These are phyloP conservation scores for Tuber calosporum DNA, from an alignment of 495 filamentous ascomycete genomes.

Conservation along the genomic window DNA sequence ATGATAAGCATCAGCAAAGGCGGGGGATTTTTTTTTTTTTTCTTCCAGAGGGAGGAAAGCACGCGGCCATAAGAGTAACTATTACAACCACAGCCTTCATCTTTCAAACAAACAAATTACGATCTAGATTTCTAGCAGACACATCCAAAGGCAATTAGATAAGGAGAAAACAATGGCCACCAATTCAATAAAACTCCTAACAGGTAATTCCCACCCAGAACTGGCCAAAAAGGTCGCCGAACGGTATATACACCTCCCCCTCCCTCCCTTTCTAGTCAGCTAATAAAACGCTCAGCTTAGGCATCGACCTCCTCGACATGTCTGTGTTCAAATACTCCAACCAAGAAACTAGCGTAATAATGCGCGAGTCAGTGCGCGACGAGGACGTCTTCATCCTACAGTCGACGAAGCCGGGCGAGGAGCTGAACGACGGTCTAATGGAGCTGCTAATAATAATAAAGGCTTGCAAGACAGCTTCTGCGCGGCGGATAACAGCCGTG, in stretches of 20 bases:
- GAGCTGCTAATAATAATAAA: slow-evolving; percentile 98
- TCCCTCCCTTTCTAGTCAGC: background rate
- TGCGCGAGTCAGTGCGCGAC: slow-evolving; percentile 93
- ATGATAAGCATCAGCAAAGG: background rate
- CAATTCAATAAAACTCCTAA: slow-evolving; percentile 94
- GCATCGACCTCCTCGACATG: slow-evolving; percentile 87
- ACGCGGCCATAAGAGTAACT: background rate
- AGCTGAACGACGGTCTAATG: slow-evolving; percentile 98
- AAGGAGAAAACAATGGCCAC: slow-evolving; percentile 33
- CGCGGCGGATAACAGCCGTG: slow-evolving; percentile 80
- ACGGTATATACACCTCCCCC: slow-evolving; percentile 52
- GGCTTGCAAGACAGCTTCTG: slow-evolving; percentile 90
- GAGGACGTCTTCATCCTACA: slow-evolving; percentile 98
- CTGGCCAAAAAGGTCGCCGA: slow-evolving; percentile 86
- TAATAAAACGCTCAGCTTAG: slow-evolving; percentile 54
- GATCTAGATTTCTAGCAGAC: background rate
- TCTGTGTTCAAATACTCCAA: slow-evolving; percentile 97
- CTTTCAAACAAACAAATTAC: background rate
- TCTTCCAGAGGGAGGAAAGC: background rate
- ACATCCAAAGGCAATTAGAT: background rate
- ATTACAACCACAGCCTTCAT: background rate
- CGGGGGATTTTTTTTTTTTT: background rate
- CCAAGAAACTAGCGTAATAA: slow-evolving; percentile 93
- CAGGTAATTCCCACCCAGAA: slow-evolving; percentile 90
- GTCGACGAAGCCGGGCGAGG: slow-evolving; percentile 88